These are phyloP conservation scores for Schoenoplectus tabernaemontani DNA, from an alignment of 202 grass and related monocot species.

Conservation along the genomic window DNA sequence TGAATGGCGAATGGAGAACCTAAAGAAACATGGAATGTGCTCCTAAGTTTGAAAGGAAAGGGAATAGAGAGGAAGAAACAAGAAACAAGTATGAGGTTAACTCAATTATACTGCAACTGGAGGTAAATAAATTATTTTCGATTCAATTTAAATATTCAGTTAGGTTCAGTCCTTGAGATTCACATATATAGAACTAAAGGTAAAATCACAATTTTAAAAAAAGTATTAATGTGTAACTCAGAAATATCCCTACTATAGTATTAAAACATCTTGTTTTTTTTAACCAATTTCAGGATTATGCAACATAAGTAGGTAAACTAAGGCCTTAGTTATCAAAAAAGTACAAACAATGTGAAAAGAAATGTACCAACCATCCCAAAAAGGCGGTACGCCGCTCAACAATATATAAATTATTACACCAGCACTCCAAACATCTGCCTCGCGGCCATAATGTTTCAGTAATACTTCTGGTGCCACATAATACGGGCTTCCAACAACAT, in stretches of 20 bases:
- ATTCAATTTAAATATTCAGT: background rate
- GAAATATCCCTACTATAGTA: background rate
- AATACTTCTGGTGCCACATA: constrained; percentile 95
- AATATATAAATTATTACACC: constrained; percentile 97
- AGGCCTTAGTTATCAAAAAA: background rate
- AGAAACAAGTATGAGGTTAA: background rate
- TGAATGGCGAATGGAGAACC: background rate
- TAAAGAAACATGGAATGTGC: background rate
- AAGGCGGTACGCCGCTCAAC: constrained; percentile 93
- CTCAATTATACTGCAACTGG: background rate
- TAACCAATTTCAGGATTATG: background rate
- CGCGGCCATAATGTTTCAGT: constrained; percentile 70
- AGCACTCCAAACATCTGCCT: constrained; percentile 96
- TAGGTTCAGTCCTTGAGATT: background rate
- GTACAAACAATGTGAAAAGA: background rate
- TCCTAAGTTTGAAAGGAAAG: background rate
- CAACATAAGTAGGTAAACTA: background rate
- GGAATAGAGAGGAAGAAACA: background rate
- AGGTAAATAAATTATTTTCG: background rate
- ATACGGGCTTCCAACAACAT: constrained; percentile 97
- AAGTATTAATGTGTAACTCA: background rate
- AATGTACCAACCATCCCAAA: constrained; percentile 95
- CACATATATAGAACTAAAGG: background rate
- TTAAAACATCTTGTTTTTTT: background rate
- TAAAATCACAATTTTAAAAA: background rate